Evolutionary conservation across 2,329 filamentous ascomycete genomes (phyloP), one percentile per base, ranked within the genome.

Genomic region (Davidsoniella australis): DNA sequence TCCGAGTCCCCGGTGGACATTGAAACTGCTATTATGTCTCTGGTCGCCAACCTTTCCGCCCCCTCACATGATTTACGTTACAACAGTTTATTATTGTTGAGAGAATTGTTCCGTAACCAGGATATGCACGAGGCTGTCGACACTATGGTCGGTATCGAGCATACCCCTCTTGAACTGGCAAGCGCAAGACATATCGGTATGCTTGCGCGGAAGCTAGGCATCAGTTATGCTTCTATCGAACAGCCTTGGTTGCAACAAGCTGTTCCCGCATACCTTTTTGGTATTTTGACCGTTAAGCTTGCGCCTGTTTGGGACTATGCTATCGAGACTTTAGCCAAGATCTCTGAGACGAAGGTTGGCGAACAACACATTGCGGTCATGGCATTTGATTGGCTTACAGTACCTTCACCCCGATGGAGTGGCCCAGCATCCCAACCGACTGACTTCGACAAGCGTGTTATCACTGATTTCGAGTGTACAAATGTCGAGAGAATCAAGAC

Each of bases 301-400:
- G 76, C 87, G 0, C 86, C 86, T 36, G 70, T 93, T 5, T 95
- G 89, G 85, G 85, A 94, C 53, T 85, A 94, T 57, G 76, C 85
- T 0, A 77, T 82, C 46, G 74, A 78, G 49, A 78, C 84, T 0
- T 66, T 98, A 58, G 82, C 85, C 58, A 72, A 80, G 47, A 78
- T 98, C 48, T 75, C 79, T 17, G 73, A 84, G 56, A 73, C 72
- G 18, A 80, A 82, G 55, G 64, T 67, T 38, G 86, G 85, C 18
- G 87, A 95, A 60, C 78, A 81, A 29, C 68, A 73, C 16, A 71
- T 95, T 37, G 77, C 80, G 2, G 71, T 76, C 2, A 68, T 89
- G 47, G 80, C 82, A 0, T 85, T 95, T 58, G 69, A 75, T 47
- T 96, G 89, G 88, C 66, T 96, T 4, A 67, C 73, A 38, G 63